A percentile compares a stretch with the other conserved stretches of the same genome.
phyloP scores from a whole-genome alignment of 306 rosid genomes.

The Glycine soja region DNA sequence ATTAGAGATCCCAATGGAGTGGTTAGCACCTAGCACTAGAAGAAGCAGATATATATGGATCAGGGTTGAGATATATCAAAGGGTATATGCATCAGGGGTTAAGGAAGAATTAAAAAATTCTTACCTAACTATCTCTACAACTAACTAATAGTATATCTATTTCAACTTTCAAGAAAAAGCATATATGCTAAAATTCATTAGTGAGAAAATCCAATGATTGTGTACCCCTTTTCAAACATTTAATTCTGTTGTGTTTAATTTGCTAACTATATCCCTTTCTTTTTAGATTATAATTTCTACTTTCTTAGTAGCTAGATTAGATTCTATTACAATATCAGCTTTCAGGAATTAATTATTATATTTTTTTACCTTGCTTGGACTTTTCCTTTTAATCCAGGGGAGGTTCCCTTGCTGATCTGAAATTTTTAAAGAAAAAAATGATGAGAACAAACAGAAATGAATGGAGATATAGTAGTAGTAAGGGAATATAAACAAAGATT shows the following conservation, averaged over 20 bases:
- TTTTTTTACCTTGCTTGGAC: conserved; percentile 64
- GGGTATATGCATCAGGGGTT: neutral
- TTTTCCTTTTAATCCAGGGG: conserved; percentile 63
- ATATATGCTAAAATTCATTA: conserved; percentile 4
- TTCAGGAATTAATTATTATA: neutral
- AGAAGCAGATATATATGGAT: neutral
- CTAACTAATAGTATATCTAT: neutral
- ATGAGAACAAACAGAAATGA: conserved; percentile 16
- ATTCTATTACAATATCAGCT: neutral
- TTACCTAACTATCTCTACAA: conserved; percentile 5
- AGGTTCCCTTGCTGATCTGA: conserved; percentile 65
- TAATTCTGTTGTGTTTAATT: conserved; percentile 16
- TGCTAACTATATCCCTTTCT: neutral
- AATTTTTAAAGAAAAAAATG: conserved; percentile 33
- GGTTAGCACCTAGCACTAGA: neutral
- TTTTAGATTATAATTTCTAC: neutral
- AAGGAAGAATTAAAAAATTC: neutral
- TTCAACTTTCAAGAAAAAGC: conserved; percentile 7
- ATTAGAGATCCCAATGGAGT: neutral
- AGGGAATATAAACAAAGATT: neutral
- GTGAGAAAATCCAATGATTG: neutral
- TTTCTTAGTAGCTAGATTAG: conserved; percentile 20
- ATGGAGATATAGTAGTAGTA: conserved; percentile 21
- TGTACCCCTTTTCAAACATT: neutral
- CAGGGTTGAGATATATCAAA: neutral